Conservation (phyloP, 1,139 yeast species). For the Saccharomyces hybrid region DNA sequence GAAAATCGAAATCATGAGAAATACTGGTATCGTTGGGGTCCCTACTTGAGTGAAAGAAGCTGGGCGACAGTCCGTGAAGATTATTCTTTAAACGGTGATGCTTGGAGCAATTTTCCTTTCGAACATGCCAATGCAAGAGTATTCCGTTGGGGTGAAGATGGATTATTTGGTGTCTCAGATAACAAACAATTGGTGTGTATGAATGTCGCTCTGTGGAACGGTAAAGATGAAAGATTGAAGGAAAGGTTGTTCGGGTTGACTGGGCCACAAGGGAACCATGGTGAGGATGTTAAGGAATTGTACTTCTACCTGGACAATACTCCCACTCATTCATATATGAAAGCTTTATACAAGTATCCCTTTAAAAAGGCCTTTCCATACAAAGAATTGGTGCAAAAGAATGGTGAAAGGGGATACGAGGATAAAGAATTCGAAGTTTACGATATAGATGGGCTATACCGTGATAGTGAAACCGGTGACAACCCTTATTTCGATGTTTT, state of each 20-base stretch:
- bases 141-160: slow-evolving; percentile 96
- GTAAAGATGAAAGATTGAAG: slow-evolving; percentile 74
- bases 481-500: slow-evolving; percentile 84
- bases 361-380: slow-evolving; percentile 72
- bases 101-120: slow-evolving; percentile 88
- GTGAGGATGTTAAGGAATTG: slow-evolving; percentile 88
- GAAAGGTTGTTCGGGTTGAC: slow-evolving; percentile 87
- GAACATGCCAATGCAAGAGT: slow-evolving; percentile 79
- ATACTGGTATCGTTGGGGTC: slow-evolving; percentile 90
- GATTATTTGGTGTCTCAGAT: slow-evolving; percentile 86
- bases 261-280: slow-evolving; percentile 91
- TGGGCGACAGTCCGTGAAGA: slow-evolving; percentile 96
- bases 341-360: slow-evolving; percentile 87
- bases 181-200: slow-evolving; percentile 73
- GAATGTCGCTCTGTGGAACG: slow-evolving; percentile 87
- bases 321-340: slow-evolving; percentile 91
- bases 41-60: slow-evolving; percentile 81
- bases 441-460: slow-evolving; percentile 27
- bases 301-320: slow-evolving; percentile 84
- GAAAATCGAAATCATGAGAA: slow-evolving; percentile 50
- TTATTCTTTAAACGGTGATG: slow-evolving; percentile 80
- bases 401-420: slow-evolving; percentile 39
- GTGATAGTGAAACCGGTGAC: slow-evolving; percentile 46
- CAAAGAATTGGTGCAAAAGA: slow-evolving; percentile 62
- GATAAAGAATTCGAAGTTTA: slow-evolving; percentile 49